A percentile compares a stretch with the other conserved stretches of the same genome.
phyloP scores from a whole-genome alignment of 108 stramenopile genomes.

The Cyclotella cryptica region DNA sequence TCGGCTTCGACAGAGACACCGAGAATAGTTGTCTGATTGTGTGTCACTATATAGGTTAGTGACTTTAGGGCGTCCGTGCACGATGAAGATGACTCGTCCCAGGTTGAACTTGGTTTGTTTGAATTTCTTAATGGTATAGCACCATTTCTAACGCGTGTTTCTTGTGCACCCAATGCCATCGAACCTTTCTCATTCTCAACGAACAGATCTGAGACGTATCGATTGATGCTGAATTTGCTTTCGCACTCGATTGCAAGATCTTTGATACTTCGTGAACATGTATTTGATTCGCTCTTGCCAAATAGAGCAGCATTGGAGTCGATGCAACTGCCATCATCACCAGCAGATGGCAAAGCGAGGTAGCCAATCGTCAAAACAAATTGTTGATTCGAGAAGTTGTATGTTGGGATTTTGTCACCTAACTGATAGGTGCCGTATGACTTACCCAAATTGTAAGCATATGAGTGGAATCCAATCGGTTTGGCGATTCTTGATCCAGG shows the following conservation, averaged over 20 bases:
- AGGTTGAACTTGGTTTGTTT: constrained; percentile 8
- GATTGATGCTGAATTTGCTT: constrained; percentile 12
- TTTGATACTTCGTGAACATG: constrained; percentile 15
- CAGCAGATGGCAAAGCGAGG: constrained; percentile 36
- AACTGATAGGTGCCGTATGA: constrained; percentile 34
- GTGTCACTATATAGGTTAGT: constrained; percentile 37
- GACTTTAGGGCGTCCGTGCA: constrained; percentile 48
- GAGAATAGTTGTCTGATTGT: constrained; percentile 39
- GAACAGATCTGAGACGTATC: constrained; percentile 22
- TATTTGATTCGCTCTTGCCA: constrained; percentile 20
- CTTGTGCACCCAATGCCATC: neutral
- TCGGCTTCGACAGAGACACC: constrained; percentile 33
- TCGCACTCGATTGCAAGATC: constrained; percentile 38
- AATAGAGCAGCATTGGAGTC: constrained; percentile 37
- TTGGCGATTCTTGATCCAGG: constrained; percentile 30
- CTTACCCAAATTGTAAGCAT: neutral
- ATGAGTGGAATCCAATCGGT: constrained; percentile 30
- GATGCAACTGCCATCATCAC: constrained; percentile 40
- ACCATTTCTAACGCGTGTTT: neutral
- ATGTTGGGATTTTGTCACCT: constrained; percentile 28
- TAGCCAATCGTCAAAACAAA: constrained; percentile 12
- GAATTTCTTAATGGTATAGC: constrained; percentile 7
- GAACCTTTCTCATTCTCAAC: constrained; percentile 41
- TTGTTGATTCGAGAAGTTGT: constrained; percentile 20
- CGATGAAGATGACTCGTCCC: constrained; percentile 26